Evolutionary conservation across 2,329 filamentous ascomycete genomes (phyloP), one percentile per base, ranked within the genome.

Genomic region (Neurospora sp.): DNA sequence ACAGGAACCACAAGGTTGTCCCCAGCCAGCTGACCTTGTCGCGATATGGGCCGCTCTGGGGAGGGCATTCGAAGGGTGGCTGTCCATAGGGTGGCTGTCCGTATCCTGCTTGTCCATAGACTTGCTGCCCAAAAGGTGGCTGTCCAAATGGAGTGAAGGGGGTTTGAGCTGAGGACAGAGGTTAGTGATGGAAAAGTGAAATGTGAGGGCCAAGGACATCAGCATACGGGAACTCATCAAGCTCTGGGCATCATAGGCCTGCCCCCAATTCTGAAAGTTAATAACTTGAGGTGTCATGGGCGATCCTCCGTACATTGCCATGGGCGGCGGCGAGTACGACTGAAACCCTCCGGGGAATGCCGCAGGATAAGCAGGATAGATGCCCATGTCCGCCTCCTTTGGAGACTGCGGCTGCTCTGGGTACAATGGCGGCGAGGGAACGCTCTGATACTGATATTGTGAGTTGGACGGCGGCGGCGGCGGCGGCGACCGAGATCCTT

Each of bases 1-100:
- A 89, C 1, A 87, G 75, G 1, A 79, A 66, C 19, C 85, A 75
- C 15, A 86, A 80, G 0, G 79, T 82, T 11, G 84, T 75, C 9
- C 82, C 84, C 10, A 89, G 79, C 85, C 86, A 89, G 66, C 78
- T 81, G 13, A 67, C 7, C 52, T 62, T 62, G 13, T n/a, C 52
- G 52, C 52, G 52, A 62, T 62, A 62, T 10, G 52, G 52, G 23
- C 28, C 52, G 28, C 52, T 17, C 15, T 10, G 52, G 13, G 52
- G 17, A 36, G 23, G 4, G 52, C 52, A 62, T 62, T 62, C 23
- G 52, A 62, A 62, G 52, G 52, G 23, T 17, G 52, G 52, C 52
- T 62, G 52, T 36, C 13, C 23, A 62, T 33, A 17, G 23, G 52
- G 52, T 4, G 52, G 28, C 15, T 62, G 23, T 36, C 52, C 52